These are phyloP conservation scores for Tagetes patula DNA, from an alignment of 129 eudicot species.

Conservation along the genomic window DNA sequence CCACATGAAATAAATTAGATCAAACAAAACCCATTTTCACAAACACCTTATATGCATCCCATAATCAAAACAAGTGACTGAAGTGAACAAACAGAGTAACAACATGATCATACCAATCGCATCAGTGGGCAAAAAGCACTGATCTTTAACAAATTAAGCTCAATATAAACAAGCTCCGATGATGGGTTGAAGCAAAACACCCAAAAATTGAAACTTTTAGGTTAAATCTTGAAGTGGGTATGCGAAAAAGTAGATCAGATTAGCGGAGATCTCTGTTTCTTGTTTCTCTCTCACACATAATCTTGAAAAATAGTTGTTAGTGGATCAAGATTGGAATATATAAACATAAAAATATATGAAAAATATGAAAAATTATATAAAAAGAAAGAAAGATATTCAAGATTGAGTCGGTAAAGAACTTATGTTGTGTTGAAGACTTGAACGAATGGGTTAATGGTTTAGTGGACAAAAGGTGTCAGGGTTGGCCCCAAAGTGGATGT, in stretches of 20 bases:
- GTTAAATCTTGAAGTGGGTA: not conserved
- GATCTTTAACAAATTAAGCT: conserved; percentile 22
- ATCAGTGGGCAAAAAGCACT: conserved; percentile 28
- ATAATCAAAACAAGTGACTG: not conserved
- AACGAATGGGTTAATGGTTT: conserved; percentile 10
- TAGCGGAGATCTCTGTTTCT: conserved; percentile 22
- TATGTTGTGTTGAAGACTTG: not conserved
- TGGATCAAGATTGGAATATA: conserved; percentile 13
- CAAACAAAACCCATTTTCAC: conserved; percentile 5
- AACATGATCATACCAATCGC: conserved; percentile 42
- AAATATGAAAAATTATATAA: conserved; percentile 12
- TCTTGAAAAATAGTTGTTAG: conserved; percentile 28
- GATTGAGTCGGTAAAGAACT: conserved; percentile 24
- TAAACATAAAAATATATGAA: not conserved
- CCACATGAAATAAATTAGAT: not conserved
- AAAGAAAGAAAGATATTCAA: not conserved
- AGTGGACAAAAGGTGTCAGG: conserved; percentile 25
- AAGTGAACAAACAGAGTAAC: not conserved
- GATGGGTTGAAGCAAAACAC: conserved; percentile 1
- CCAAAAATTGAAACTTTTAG: not conserved
- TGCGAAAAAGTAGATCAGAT: conserved; percentile 18
- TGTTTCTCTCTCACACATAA: conserved; percentile 5
- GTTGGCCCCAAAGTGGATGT: conserved; percentile 21
- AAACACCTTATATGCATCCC: conserved; percentile 11
- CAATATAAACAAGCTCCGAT: not conserved